These are phyloP conservation scores for Penicillium salamii DNA, from an alignment of 495 filamentous ascomycete species.

Conservation along the genomic window DNA sequence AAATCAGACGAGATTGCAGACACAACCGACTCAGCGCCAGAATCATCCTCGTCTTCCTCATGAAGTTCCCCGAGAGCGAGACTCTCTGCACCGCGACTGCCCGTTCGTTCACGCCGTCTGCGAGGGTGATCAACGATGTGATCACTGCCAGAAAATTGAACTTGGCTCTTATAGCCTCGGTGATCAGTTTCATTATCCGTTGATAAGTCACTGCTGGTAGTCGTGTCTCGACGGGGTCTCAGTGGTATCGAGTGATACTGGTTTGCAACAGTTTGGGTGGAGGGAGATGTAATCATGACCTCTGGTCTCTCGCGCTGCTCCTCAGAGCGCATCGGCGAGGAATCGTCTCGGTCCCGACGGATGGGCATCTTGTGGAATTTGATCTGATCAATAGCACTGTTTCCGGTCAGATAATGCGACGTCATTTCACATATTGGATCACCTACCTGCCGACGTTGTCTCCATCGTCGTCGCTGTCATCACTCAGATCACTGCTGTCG, in stretches of 20 bases:
- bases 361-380: slow-evolving; percentile 94
- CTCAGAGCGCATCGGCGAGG: slow-evolving; percentile 72
- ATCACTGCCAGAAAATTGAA: slow-evolving; percentile 49
- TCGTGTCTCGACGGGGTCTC: slow-evolving; percentile 75
- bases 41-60: slow-evolving; percentile 56
- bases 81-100: slow-evolving; percentile 43
- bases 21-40: slow-evolving; percentile 61
- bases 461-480: slow-evolving; percentile 90
- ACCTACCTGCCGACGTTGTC: slow-evolving; percentile 50
- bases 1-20: slow-evolving; percentile 68
- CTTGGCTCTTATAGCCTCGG: slow-evolving; percentile 60
- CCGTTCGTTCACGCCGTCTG: slow-evolving; percentile 58
- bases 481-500: slow-evolving; percentile 93
- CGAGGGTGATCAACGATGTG: slow-evolving; percentile 57
- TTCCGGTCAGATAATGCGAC: slow-evolving; percentile 18
- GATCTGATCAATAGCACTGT: slow-evolving; percentile 70
- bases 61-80: slow-evolving; percentile 35
- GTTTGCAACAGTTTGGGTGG: slow-evolving; percentile 44
- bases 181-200: slow-evolving; percentile 83
- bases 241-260: slow-evolving; percentile 69
- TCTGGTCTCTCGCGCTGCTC: slow-evolving; percentile 50
- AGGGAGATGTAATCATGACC: slow-evolving; percentile 54
- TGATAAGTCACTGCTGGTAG: slow-evolving; percentile 88
- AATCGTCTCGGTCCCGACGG: slow-evolving; percentile 73
- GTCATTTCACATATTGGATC: not conserved